These are phyloP conservation scores for Diaporthe sp. DNA, from an alignment of 2,329 filamentous ascomycete genomes.

Conservation along the genomic window DNA sequence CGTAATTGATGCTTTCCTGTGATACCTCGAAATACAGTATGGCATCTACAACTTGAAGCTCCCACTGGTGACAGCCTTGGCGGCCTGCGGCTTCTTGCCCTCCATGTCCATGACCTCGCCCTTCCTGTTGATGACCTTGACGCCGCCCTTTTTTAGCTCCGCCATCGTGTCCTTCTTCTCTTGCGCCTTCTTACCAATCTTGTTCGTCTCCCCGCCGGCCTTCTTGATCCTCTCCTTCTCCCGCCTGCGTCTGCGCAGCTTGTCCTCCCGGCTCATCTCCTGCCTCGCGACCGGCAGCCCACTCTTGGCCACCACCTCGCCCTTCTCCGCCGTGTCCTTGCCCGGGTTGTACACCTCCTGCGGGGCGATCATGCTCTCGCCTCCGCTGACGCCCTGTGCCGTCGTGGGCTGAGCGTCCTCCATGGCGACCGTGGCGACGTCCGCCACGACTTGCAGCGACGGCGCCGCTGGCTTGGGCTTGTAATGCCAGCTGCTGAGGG, in stretches of 20 bases:
- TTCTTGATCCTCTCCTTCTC: constrained; percentile 90
- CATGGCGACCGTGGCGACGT: constrained; percentile 93
- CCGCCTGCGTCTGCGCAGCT: constrained; percentile 79
- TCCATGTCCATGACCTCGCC: constrained; percentile 88
- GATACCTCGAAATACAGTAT: background rate
- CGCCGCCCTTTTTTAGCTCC: constrained; percentile 76
- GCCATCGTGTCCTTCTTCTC: constrained; percentile 63
- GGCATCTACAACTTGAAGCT: constrained; percentile 71
- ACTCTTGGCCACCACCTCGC: constrained; percentile 82
- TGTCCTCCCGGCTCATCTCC: constrained; percentile 91
- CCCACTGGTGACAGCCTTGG: constrained; percentile 65
- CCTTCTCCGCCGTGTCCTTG: constrained; percentile 71
- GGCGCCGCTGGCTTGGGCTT: constrained; percentile 87
- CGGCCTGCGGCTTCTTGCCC: constrained; percentile 78
- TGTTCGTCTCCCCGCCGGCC: constrained; percentile 65
- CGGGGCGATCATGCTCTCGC: constrained; percentile 84
- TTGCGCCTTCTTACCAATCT: constrained; percentile 71
- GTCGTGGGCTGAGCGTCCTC: constrained; percentile 94
- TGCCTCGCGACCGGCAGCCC: constrained; percentile 84
- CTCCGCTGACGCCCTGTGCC: constrained; percentile 78
- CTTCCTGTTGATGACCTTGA: constrained; percentile 92
- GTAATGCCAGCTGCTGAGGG: constrained; percentile 94
- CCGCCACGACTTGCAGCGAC: constrained; percentile 87
- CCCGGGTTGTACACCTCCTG: constrained; percentile 94
- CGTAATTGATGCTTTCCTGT: constrained; percentile 20